Percentiles rank a stretch among this genome's conserved stretches.
phyloP scores from a whole-genome alignment of 257 asterid genomes.

The Petunia secreta region DNA sequence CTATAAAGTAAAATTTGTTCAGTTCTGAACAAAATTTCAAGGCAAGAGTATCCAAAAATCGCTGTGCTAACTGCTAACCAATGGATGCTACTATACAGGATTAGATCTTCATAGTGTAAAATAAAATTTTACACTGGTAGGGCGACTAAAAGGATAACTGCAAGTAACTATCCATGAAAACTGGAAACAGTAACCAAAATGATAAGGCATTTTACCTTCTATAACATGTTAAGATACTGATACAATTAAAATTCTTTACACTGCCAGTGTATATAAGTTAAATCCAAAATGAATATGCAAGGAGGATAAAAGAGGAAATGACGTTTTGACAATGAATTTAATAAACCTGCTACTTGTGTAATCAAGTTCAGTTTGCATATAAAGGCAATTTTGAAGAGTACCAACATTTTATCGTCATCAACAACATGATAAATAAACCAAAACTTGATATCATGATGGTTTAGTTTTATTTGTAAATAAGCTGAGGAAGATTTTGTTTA shows the following conservation, averaged over 20 bases:
- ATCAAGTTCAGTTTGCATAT: not conserved
- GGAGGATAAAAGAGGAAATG: not conserved
- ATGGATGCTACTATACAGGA: not conserved
- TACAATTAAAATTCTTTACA: too few relatives aligned
- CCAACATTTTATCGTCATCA: not conserved
- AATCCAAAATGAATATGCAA: too few relatives aligned
- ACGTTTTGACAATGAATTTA: not conserved
- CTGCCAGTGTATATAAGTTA: too few relatives aligned
- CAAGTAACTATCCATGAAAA: too few relatives aligned
- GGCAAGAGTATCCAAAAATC: not conserved
- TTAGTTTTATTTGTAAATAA: constrained; percentile 8
- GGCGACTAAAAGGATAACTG: too few relatives aligned
- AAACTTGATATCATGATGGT: not conserved
- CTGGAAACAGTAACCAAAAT: too few relatives aligned
- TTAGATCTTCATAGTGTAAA: not conserved
- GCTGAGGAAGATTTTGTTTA: constrained; percentile 33
- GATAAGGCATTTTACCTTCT: too few relatives aligned
- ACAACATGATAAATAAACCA: not conserved
- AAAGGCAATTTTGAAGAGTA: not conserved
- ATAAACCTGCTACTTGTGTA: not conserved
- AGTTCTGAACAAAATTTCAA: not conserved
- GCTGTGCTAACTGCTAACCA: not conserved
- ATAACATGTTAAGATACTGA: too few relatives aligned
- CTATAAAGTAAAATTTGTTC: not conserved
- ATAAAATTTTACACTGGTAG: not conserved